Evolutionary conservation across 441 rosid genomes (phyloP), one percentile per base, ranked within the genome.

Genomic region (Raphanus hybrid): DNA sequence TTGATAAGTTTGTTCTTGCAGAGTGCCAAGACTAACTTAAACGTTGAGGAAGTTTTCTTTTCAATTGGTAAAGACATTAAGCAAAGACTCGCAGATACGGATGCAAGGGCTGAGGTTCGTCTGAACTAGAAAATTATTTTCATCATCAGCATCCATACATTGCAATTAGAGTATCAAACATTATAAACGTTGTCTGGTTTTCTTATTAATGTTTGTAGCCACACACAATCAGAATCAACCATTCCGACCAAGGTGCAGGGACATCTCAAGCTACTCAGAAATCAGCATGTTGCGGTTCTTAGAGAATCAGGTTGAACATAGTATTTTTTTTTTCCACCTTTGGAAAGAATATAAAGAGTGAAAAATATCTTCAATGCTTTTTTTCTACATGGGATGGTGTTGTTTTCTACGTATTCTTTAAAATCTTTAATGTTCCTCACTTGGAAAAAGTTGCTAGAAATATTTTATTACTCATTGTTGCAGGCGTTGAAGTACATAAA

Each of bases 11-110:
- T 71, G 15, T 1, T 61, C 0, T 58, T 81, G 69, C 95, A 90
- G 95, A 93, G 93, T 87, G 93, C 95, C 54, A 90, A 89, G 86
- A 91, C 97, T 10, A 91, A 90, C 82, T 77, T 91, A 70, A 93
- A 93, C 66, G 95, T 93, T 75, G 98, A 93, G 84, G 92, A 93
- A 78, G 96, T 90, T 81, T 93, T 93, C 94, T 91, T 93, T 79
- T 90, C 97, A 71, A 90, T 91, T 67, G 97, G 89, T 26, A 83
- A 91, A 82, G 98, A 91, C 71, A 93, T 91, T 66, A 91, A 90
- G 90, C 93, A 88, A 83, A 87, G 98, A 82, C 93, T 93, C 58
- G 84, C 93, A 61, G 96, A 91, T 62, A 88, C 87, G 1, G 94
- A 89, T 77, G 79, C 94, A 3, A 80, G 74, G 75, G 86, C 88